Conservation (phyloP, 179 eudicot genomes). For the Silene vulgaris region DNA sequence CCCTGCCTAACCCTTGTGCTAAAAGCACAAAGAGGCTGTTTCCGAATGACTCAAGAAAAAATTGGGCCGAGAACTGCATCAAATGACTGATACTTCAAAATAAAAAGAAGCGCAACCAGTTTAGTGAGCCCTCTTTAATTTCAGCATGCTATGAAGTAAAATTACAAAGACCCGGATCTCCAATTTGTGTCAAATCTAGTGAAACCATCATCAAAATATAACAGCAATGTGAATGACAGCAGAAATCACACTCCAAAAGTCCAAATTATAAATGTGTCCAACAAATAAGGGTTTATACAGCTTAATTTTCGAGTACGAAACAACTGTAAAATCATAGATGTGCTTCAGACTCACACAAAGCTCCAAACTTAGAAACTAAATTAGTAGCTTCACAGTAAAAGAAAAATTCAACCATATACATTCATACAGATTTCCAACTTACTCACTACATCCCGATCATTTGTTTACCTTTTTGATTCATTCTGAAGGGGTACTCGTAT, state of each 20-base stretch:
- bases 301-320: neutral
- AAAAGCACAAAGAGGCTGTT: too few relatives aligned
- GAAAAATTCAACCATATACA: neutral
- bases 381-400: neutral
- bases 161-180: neutral
- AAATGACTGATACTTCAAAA: too few relatives aligned
- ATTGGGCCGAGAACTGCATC: too few relatives aligned
- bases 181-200: neutral
- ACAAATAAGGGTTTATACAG: neutral
- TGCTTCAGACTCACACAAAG: neutral
- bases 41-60: too few relatives aligned
- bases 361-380: conserved; percentile 13
- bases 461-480: too few relatives aligned
- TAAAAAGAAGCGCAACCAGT: too few relatives aligned
- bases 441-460: too few relatives aligned
- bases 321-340: too few relatives aligned
- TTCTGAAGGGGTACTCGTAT: too few relatives aligned
- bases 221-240: conserved; percentile 8
- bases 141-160: too few relatives aligned
- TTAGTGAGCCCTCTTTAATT: too few relatives aligned
- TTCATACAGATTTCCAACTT: neutral
- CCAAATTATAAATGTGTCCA: neutral
- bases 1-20: too few relatives aligned
- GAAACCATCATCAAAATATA: neutral
- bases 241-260: neutral